Evolutionary conservation across 179 eudicot genomes (phyloP).

Genomic region (Silene vulgaris): DNA sequence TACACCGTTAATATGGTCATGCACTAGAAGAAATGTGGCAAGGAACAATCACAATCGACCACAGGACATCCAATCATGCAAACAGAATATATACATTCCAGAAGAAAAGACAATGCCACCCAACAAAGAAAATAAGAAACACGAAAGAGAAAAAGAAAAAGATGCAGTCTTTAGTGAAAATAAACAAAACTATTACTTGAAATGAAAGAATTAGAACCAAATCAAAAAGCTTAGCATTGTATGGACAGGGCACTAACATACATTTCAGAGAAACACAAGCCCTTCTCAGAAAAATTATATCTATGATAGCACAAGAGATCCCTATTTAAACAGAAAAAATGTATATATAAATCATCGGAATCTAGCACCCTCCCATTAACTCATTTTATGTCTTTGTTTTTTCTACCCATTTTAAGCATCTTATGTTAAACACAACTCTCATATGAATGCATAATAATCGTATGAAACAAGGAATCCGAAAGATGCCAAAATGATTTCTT

Average conservation of each 20-base stretch:
- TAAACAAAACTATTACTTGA: conserved; percentile 43
- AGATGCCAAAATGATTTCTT: neutral
- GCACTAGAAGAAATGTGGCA: conserved; percentile 17
- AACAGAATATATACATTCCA: conserved; percentile 20
- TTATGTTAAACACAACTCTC: conserved; percentile 16
- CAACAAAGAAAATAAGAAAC: conserved; percentile 22
- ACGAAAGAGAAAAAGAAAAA: conserved; percentile 38
- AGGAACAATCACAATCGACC: conserved; percentile 15
- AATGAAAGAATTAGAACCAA: conserved; percentile 25
- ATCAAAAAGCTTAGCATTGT: conserved; percentile 28
- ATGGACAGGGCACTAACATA: conserved; percentile 30
- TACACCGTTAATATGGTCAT: conserved; percentile 9
- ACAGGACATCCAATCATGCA: conserved; percentile 27
- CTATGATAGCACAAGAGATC: neutral
- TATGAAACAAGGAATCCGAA: conserved; percentile 21
- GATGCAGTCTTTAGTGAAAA: conserved; percentile 33
- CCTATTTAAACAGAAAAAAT: conserved; percentile 4
- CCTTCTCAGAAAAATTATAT: conserved; percentile 22
- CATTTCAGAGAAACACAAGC: conserved; percentile 21
- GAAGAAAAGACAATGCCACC: conserved; percentile 24
- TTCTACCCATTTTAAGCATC: conserved; percentile 2
- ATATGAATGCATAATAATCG: conserved; percentile 18
- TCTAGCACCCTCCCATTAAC: conserved; percentile 29
- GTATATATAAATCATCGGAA: conserved; percentile 52
- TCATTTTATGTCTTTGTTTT: conserved; percentile 15